These are phyloP conservation scores for Chloropicon primus DNA, from an alignment of 139 green algal species.

Conservation along the genomic window DNA sequence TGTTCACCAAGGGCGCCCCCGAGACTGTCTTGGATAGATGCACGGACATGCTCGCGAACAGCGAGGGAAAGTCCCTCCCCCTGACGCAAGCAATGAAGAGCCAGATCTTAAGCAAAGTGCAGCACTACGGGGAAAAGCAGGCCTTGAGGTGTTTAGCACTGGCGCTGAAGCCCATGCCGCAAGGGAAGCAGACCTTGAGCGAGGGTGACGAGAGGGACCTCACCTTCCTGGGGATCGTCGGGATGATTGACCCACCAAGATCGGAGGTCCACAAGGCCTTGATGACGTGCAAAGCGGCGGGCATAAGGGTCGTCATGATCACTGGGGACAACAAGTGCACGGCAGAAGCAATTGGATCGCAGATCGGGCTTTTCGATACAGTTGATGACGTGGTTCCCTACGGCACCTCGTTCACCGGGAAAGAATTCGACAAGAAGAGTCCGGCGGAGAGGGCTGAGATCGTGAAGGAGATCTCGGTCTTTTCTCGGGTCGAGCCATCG, in stretches of 20 bases:
- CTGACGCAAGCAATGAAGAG: constrained; percentile 21
- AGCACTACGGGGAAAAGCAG: constrained; percentile 31
- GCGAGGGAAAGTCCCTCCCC: constrained; percentile 26
- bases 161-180: constrained; percentile 3
- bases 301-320: constrained; percentile 35
- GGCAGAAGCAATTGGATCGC: constrained; percentile 21
- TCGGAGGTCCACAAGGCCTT: constrained; percentile 23
- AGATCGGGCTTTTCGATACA: constrained; percentile 19
- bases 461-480: constrained; percentile 4
- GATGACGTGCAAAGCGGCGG: constrained; percentile 24
- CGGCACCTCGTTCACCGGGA: constrained; percentile 13
- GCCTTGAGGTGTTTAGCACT: neutral
- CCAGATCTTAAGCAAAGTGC: constrained; percentile 24
- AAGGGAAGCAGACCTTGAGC: constrained; percentile 11
- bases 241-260: constrained; percentile 31
- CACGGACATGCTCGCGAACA: constrained; percentile 34
- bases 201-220: constrained; percentile 20
- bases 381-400: neutral
- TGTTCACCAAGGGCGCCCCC: constrained; percentile 32
- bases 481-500: constrained; percentile 27
- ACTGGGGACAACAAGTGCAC: constrained; percentile 38
- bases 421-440: constrained; percentile 28
- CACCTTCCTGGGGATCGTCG: constrained; percentile 17
- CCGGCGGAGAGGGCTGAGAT: constrained; percentile 4
- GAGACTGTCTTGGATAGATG: constrained; percentile 24